These are phyloP conservation scores for Litchi chinensis DNA, from an alignment of 345 rosid genomes.

Conservation along the genomic window DNA sequence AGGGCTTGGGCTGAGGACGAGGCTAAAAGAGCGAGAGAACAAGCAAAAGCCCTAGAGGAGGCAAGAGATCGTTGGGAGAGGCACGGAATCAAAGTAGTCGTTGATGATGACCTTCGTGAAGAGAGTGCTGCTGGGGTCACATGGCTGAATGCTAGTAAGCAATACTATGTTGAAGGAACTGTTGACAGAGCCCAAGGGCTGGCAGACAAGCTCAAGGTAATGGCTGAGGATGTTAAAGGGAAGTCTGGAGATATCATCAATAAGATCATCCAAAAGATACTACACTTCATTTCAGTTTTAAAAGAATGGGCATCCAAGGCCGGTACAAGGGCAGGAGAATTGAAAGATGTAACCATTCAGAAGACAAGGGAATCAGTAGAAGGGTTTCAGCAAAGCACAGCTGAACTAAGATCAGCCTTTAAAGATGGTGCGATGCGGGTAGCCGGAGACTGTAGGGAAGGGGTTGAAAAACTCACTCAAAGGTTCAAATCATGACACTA, in stretches of 20 bases:
- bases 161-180: conserved; percentile 55
- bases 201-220: conserved; percentile 56
- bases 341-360: conserved; percentile 25
- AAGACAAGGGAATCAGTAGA: conserved; percentile 46
- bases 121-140: conserved; percentile 57
- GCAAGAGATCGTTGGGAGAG: conserved; percentile 93
- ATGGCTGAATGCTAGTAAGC: conserved; percentile 64
- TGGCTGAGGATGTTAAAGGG: conserved; percentile 52
- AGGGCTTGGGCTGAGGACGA: conserved; percentile 98
- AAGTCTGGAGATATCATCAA: conserved; percentile 56
- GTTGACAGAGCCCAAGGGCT: conserved; percentile 56
- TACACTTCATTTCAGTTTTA: conserved; percentile 40
- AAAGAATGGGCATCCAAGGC: conserved; percentile 45
- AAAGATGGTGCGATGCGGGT: conserved; percentile 60
- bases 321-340: conserved; percentile 31
- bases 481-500: conserved; percentile 50
- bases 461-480: conserved; percentile 67
- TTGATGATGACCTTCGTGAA: conserved; percentile 70
- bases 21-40: conserved; percentile 81
- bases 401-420: conserved; percentile 44
- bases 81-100: conserved; percentile 79
- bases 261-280: conserved; percentile 51
- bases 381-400: conserved; percentile 59
- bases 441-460: conserved; percentile 65
- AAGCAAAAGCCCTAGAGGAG: conserved; percentile 77